Base-by-base conservation (phyloP, 306 rosid species). In the Sophora flavescens region DNA sequence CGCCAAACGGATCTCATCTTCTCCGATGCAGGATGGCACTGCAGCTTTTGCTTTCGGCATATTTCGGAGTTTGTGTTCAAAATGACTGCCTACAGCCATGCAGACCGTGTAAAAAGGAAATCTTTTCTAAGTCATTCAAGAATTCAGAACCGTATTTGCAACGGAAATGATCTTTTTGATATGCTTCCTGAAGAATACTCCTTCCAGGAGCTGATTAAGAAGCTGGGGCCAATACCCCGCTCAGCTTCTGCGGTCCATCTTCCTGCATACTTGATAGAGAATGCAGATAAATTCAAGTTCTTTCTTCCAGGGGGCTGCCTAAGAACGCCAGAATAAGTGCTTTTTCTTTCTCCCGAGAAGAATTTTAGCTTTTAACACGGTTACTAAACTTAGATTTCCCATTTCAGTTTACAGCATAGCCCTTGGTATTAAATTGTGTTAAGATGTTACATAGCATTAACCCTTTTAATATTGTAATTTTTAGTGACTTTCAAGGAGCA, bases 291-390 rank as follows among this genome's bases (percentile, higher is more conserved):
- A 50, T 92, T 89, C 45, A 88, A 75, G 81, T 95, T 90, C 78
- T 97, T 95, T 80, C 91, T 95, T 28, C 99, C 99, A 6, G 92
- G 96, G 70, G 99, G 97, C 52, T 95, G 99, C 87, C n/a, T 88
- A 61, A 86, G 98, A 84, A 28, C 61, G 62, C 88, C 70, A 4
- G 80, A 72, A 72, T 85, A 69, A 72, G 16, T 45, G 56, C 39
- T 32, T 42, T 35, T 54, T 28, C 32, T 42, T 36, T 62, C 7
- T 17, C 14, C 33, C 33, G 32, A 2, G 13, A 6, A 33, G 32
- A 26, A 13, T 13, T 51, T 51, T 63, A 77, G 77, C 48, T 51
- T 70, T 62, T 54, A 22, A 52, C 10, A 16, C 2, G 3, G 71
- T 70, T 54, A 13, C 6, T n/a, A 16, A 53, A 53, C 28, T 30